phyloP scores from a whole-genome alignment of 2,329 filamentous ascomycete species.

The Pseudogymnoascus sp. region DNA sequence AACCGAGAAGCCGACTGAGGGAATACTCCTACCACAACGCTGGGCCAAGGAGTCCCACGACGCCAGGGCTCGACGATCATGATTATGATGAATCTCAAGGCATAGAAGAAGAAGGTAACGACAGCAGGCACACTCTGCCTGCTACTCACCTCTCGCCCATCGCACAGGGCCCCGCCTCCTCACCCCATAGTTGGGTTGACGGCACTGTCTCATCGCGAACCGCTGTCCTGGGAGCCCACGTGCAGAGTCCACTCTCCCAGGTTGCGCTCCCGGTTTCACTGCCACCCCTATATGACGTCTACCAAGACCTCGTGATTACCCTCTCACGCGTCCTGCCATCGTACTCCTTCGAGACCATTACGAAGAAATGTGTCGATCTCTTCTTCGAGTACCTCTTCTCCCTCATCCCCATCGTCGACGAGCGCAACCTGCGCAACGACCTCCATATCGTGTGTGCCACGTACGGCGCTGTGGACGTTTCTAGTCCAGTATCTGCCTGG shows the following conservation, averaged over 20 bases:
- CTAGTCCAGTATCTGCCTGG: neutral
- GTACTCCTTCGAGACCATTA: constrained; percentile 12
- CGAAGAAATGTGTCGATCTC: constrained; percentile 29
- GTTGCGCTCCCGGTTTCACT: neutral
- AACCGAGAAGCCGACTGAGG: neutral
- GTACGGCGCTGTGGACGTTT: neutral
- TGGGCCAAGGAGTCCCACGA: neutral
- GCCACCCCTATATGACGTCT: constrained; percentile 16
- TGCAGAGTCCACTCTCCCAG: neutral
- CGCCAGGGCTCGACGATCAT: neutral
- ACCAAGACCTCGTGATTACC: constrained; percentile 14
- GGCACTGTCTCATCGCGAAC: neutral
- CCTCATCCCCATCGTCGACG: constrained; percentile 34
- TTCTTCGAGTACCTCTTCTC: constrained; percentile 37
- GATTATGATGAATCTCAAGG: neutral
- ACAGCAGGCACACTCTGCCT: neutral
- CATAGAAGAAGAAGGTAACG: neutral
- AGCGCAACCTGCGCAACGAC: constrained; percentile 32
- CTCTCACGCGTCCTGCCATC: constrained; percentile 9
- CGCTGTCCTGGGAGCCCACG: neutral
- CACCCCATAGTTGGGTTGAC: neutral
- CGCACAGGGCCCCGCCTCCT: neutral
- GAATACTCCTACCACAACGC: neutral
- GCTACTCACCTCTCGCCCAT: neutral
- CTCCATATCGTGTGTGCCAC: constrained; percentile 26